Evolutionary conservation across 805 yeast genomes (phyloP), one percentile per base, ranked within the genome.

Genomic region (Brettanomyces anomalus): DNA sequence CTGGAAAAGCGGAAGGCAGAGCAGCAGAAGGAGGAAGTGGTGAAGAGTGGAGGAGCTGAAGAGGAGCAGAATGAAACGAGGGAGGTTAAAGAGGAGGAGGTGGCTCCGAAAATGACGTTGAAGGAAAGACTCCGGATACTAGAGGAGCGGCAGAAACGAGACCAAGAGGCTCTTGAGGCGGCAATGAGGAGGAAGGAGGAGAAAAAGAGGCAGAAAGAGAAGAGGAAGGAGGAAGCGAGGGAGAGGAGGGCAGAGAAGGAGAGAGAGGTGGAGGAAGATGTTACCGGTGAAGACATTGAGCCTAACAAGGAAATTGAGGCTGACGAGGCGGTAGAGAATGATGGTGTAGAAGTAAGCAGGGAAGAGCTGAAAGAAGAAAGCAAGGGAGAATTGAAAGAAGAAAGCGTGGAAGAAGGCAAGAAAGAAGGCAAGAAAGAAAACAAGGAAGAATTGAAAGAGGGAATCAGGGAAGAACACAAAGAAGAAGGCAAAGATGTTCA

Each of bases 61-160:
- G 56, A 58, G 15, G 49, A 53, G 5, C 49, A 51, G 8, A 53
- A 57, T 7, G 61, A 56, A 30, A 26, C 52, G 0, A 44, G 53
- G 2, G 55, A 56, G 7, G 28, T n/a, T n/a, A 60, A 55, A 17
- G 63, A 54, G 4, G 76, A 74, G 45, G 76, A 69, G 24, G 81
- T 72, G 28, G 76, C 72, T 30, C 96, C 96, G 7, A 79, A 84
- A 51, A 63, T 88, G 67, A 81, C 94, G 44, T 67, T 90, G 53
- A 83, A 83, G 57, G 97, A 93, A 52, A 74, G 97, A 50, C 87
- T 90, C 57, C 86, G 87, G 4, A 54, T 85, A 54, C 68, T 90
- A 40, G 95, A 89, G 58, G 76, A 85, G 55, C 79, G 80, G 45
- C 96, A 86, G 56, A 76, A 75, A 46, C 84, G 83, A 55, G 94